Conservation (phyloP, 257 asterid species). For the Rhazya stricta region DNA sequence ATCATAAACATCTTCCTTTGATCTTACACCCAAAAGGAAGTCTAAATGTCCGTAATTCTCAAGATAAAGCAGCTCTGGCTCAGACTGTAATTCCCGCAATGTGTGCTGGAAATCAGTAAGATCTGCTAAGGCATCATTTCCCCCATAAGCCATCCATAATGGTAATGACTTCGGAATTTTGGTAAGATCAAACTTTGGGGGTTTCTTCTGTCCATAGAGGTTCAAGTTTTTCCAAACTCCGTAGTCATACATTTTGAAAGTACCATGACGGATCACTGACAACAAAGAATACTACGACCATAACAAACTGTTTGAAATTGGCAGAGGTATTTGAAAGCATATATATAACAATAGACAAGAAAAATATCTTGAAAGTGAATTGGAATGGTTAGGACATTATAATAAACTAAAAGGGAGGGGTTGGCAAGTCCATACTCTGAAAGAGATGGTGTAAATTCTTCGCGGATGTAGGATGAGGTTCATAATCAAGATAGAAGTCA, state of each 20-base stretch:
- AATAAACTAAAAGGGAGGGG: neutral
- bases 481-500: slow-evolving; percentile 70
- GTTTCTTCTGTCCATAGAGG: slow-evolving; percentile 55
- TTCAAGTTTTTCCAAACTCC: slow-evolving; percentile 65
- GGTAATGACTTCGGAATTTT: slow-evolving; percentile 70
- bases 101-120: slow-evolving; percentile 66
- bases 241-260: slow-evolving; percentile 77
- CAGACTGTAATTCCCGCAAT: slow-evolving; percentile 45
- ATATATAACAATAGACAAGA: neutral
- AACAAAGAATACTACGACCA: slow-evolving; percentile 16
- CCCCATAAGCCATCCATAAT: slow-evolving; percentile 92
- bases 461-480: slow-evolving; percentile 90
- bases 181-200: slow-evolving; percentile 70
- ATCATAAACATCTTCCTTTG: slow-evolving; percentile 74
- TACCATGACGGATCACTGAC: slow-evolving; percentile 91
- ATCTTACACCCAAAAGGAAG: slow-evolving; percentile 61
- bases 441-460: slow-evolving; percentile 88
- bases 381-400: neutral
- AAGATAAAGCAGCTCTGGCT: slow-evolving; percentile 71
- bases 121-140: slow-evolving; percentile 82
- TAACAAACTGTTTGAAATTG: neutral
- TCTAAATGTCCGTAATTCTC: slow-evolving; percentile 88
- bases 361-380: neutral
- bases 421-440: slow-evolving; percentile 57
- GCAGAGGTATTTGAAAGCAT: neutral